phyloP scores from a whole-genome alignment of 2,329 filamentous ascomycete species.

The Dothiorella sarmentorum region DNA sequence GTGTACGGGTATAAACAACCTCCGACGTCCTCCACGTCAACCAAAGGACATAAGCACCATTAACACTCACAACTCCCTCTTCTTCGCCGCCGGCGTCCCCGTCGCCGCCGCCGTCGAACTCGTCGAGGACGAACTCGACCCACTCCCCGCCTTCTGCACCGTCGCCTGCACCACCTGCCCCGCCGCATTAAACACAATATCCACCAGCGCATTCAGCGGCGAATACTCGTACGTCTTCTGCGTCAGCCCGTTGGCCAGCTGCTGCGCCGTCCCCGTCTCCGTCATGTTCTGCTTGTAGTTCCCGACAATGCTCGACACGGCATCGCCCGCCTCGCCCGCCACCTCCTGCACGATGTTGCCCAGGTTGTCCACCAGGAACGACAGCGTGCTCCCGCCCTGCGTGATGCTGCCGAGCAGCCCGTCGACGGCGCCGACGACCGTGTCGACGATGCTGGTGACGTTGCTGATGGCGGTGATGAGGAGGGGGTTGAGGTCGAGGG shows the following conservation, averaged over 20 bases:
- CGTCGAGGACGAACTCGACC: slow-evolving; percentile 24
- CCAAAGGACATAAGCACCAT: too few species aligned
- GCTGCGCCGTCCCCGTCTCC: slow-evolving; percentile 37
- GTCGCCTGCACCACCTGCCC: slow-evolving; percentile 54
- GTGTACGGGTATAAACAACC: background rate
- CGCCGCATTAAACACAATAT: slow-evolving; percentile 54
- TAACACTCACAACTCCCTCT: background rate
- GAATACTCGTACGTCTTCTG: slow-evolving; percentile 55
- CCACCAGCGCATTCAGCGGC: slow-evolving; percentile 50
- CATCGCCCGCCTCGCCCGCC: slow-evolving; percentile 43
- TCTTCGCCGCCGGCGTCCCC: slow-evolving; percentile 29
- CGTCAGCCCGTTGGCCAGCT: slow-evolving; percentile 37
- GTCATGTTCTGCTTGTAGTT: slow-evolving; percentile 61
- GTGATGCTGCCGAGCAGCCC: slow-evolving; percentile 58
- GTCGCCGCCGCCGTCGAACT: slow-evolving; percentile 23
- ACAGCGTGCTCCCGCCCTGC: slow-evolving; percentile 52
- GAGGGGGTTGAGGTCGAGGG: slow-evolving; percentile 60
- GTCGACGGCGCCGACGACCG: slow-evolving; percentile 53
- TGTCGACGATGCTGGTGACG: slow-evolving; percentile 51
- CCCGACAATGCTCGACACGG: slow-evolving; percentile 54
- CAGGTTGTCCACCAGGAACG: slow-evolving; percentile 59
- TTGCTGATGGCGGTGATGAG: slow-evolving; percentile 56
- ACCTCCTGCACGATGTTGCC: slow-evolving; percentile 63
- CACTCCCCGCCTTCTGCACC: slow-evolving; percentile 34
- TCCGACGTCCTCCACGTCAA: background rate